phyloP scores from a whole-genome alignment of 164 flowering plant genomes.

The Cinnamomum chago region DNA sequence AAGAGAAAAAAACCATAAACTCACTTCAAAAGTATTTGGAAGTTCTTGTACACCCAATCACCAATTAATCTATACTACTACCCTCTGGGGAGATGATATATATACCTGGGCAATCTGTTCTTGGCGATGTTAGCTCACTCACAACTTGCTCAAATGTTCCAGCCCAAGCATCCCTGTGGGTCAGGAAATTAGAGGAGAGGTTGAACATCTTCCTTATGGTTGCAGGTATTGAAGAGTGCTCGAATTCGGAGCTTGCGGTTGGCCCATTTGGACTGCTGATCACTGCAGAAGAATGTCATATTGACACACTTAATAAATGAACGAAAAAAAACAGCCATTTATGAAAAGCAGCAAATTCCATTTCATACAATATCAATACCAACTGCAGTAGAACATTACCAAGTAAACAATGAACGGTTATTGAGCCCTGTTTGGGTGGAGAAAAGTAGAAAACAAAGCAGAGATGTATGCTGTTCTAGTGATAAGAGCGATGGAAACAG shows the following conservation, averaged over 20 bases:
- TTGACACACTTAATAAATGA: neutral
- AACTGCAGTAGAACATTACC: neutral
- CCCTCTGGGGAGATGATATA: neutral
- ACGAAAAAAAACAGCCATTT: neutral
- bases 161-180: slow-evolving; percentile 98
- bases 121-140: slow-evolving; percentile 55
- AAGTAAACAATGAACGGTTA: neutral
- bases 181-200: slow-evolving; percentile 78
- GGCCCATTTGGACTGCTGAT: slow-evolving; percentile 75
- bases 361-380: neutral
- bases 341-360: neutral
- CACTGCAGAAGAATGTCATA: slow-evolving; percentile 31
- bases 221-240: slow-evolving; percentile 94
- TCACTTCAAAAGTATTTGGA: too few species aligned
- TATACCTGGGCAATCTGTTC: slow-evolving; percentile 46
- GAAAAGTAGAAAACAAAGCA: neutral
- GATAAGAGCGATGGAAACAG: neutral
- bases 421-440: neutral
- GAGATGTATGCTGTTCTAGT: neutral
- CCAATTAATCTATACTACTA: neutral
- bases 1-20: neutral
- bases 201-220: slow-evolving; percentile 92
- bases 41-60: neutral
- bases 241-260: slow-evolving; percentile 64
- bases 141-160: slow-evolving; percentile 87